Evolutionary conservation across 192 early-diverging fungal genomes (phyloP), one percentile per base, ranked within the genome.

Genomic region (Podila epigama): DNA sequence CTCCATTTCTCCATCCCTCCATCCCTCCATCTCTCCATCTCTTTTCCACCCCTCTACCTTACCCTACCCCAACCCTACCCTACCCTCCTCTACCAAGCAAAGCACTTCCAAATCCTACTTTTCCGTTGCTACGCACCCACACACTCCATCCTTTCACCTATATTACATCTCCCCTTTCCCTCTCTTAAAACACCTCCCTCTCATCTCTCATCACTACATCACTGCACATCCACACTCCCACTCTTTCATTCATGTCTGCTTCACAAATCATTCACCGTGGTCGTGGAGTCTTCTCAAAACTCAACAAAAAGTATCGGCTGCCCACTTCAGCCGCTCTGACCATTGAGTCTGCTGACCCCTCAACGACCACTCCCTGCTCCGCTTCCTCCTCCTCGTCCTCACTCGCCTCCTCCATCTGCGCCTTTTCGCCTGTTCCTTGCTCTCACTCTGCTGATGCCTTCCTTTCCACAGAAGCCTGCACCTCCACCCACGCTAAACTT

Each of bases 241-340:
- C 34, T 22, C 59, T 28, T 40, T 34, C 51, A 32, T 34, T 52
- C 59, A 58, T 61, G 53, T 78, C 80, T 22, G 65, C 80, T 15
- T 70, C 80, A 16, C 73, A 71, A 40, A 63, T 82, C 39, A 58
- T 82, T 6, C 63, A 82, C 51, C 59, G 69, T 11, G 69, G 69
- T 27, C 73, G 75, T 31, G 70, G 75, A 36, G 69, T 82, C 15
- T 75, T 82, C 31, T 78, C 69, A 1, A 82, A 82, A 66, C 69
- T 82, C 41, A 78, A 78, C 57, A 70, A 71, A 54, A 71, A 68
- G 39, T 82, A 72, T 53, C 42, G 68, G 29, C 37, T 70, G 13
- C 68, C 67, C 1, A 58, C 53, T 18, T 58, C 75, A n/a, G 63
- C 66, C 29, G n/a, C 58, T 0, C 53, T 62, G n/a, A 55, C 68